phyloP scores from a whole-genome alignment of 2,329 filamentous ascomycete genomes.

The Endoconidiophora polonica region DNA sequence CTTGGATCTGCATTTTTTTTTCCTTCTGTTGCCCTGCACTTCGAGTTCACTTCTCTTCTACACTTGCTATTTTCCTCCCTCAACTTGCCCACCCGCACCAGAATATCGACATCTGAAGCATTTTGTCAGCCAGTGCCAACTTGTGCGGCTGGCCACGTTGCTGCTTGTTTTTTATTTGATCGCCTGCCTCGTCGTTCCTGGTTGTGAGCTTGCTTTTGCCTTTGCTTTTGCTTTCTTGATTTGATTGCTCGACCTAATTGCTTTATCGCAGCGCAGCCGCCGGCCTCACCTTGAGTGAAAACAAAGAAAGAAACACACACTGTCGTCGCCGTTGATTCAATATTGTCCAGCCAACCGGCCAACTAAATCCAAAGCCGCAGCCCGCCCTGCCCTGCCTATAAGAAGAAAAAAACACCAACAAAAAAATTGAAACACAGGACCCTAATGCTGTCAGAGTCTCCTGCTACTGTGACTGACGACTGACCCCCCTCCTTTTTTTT shows the following conservation, averaged over 20 bases:
- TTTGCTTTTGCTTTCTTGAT: neutral
- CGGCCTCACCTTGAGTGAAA: too few species aligned
- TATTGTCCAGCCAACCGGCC: neutral
- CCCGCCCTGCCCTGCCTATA: neutral
- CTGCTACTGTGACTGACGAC: too few species aligned
- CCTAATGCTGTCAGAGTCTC: too few species aligned
- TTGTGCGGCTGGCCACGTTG: neutral
- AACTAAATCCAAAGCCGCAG: neutral
- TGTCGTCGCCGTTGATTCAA: neutral
- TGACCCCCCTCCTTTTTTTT: neutral
- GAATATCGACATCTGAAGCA: too few species aligned
- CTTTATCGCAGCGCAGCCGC: too few species aligned
- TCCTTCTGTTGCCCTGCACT: neutral
- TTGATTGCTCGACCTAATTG: neutral
- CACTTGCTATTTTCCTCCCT: neutral
- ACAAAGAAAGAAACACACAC: neutral
- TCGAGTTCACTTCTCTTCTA: neutral
- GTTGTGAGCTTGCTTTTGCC: neutral
- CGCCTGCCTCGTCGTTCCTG: neutral
- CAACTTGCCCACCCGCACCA: too few species aligned
- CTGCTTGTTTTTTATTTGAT: neutral
- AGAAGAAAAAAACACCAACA: neutral
- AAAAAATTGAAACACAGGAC: too few species aligned
- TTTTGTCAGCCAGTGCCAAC: too few species aligned
- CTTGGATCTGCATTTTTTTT: constrained; percentile 1